phyloP scores from a whole-genome alignment of 208 protist species.

The Borovskyia barvae region DNA sequence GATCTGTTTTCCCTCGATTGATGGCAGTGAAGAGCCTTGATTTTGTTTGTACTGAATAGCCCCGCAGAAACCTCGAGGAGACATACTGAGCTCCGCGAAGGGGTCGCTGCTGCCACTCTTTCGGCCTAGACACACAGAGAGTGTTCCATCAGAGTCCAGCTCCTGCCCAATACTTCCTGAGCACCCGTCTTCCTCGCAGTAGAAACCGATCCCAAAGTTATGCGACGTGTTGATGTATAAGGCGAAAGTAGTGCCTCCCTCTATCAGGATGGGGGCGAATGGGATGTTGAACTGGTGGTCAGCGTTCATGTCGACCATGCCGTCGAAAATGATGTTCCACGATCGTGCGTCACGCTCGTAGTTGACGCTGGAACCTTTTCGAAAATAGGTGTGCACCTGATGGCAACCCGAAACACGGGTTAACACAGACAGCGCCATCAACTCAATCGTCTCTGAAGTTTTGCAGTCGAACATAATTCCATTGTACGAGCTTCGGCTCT shows the following conservation, averaged over 20 bases:
- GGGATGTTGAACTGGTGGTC: constrained; percentile 62
- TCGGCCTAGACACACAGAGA: constrained; percentile 75
- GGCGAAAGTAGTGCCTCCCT: constrained; percentile 65
- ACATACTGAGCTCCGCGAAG: constrained; percentile 65
- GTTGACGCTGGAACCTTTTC: constrained; percentile 64
- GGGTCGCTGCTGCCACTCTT: constrained; percentile 74
- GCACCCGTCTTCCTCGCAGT: constrained; percentile 80
- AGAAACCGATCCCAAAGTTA: constrained; percentile 88
- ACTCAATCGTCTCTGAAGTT: constrained; percentile 61
- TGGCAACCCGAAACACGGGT: constrained; percentile 72
- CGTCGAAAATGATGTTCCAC: constrained; percentile 77
- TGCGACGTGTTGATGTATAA: constrained; percentile 90
- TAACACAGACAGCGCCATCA: constrained; percentile 69
- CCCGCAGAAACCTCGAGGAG: constrained; percentile 79
- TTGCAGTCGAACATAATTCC: constrained; percentile 91
- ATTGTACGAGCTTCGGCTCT: constrained; percentile 79
- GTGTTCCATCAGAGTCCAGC: constrained; percentile 77
- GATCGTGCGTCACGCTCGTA: constrained; percentile 52
- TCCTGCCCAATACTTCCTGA: constrained; percentile 62
- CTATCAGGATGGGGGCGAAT: constrained; percentile 58
- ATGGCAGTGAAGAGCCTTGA: constrained; percentile 48
- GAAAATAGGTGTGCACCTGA: constrained; percentile 84
- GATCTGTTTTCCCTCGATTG: constrained; percentile 44
- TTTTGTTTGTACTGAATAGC: constrained; percentile 82
- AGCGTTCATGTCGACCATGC: constrained; percentile 71